These are phyloP conservation scores for Calonectria pseudoreteaudii DNA, from an alignment of 2,329 filamentous ascomycete species.

Conservation along the genomic window DNA sequence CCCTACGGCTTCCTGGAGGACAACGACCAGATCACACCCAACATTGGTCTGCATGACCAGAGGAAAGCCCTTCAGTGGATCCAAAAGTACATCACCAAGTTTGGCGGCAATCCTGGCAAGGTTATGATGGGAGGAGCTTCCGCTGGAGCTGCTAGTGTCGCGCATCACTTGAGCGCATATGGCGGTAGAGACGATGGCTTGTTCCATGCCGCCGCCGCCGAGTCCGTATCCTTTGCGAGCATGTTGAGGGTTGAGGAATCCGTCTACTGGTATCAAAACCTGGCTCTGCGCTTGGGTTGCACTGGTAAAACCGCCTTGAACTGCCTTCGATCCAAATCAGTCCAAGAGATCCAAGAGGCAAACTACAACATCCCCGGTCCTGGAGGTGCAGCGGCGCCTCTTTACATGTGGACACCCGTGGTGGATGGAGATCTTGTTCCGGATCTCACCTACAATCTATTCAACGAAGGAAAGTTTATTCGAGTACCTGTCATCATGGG, in stretches of 20 bases:
- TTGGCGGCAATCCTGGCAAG: constrained; percentile 76
- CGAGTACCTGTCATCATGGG: constrained; percentile 64
- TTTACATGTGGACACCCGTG: constrained; percentile 66
- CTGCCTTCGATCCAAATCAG: constrained; percentile 59
- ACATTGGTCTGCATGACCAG: constrained; percentile 79
- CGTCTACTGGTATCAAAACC: constrained; percentile 64
- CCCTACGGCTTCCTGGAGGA: constrained; percentile 78
- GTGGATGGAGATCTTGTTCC: constrained; percentile 65
- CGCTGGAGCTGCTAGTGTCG: constrained; percentile 75
- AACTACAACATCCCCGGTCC: constrained; percentile 54
- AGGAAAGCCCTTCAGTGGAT: constrained; percentile 78
- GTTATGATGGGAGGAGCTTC: constrained; percentile 77
- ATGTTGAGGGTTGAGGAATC: constrained; percentile 59
- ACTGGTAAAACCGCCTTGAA: constrained; percentile 52
- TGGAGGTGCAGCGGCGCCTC: constrained; percentile 47
- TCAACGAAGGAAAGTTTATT: constrained; percentile 62
- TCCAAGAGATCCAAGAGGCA: constrained; percentile 54
- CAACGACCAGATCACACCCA: constrained; percentile 67
- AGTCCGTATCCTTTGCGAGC: constrained; percentile 64
- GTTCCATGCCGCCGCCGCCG: constrained; percentile 63
- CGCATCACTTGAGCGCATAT: constrained; percentile 70
- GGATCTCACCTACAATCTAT: constrained; percentile 62
- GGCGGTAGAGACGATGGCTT: constrained; percentile 60
- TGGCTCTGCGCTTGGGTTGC: constrained; percentile 58
- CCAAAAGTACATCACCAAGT: constrained; percentile 71